A percentile compares a stretch with the other conserved stretches of the same genome.
phyloP scores from a whole-genome alignment of 2,329 filamentous ascomycete species.

The Microdochium paspali region DNA sequence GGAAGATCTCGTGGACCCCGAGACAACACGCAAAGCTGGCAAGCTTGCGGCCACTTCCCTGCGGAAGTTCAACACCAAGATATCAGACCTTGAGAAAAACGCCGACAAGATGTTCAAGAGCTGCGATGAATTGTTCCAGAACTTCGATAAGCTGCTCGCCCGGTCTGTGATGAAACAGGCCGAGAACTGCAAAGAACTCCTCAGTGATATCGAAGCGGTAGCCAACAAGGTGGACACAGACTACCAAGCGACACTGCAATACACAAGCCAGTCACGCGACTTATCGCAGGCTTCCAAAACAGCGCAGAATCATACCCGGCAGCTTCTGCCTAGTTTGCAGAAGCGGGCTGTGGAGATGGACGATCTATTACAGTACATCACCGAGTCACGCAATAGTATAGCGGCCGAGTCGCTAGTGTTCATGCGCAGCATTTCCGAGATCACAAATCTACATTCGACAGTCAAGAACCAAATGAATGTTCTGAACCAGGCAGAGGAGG shows the following conservation, averaged over 20 bases:
- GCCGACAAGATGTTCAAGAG: conserved; percentile 51
- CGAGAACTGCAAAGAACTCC: conserved; percentile 57
- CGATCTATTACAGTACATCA: conserved; percentile 47
- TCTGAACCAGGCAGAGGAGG: conserved; percentile 65
- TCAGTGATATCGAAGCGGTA: conserved; percentile 79
- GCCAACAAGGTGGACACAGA: conserved; percentile 82
- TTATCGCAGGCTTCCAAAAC: conserved; percentile 53
- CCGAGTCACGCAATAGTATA: conserved; percentile 58
- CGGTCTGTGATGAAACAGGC: conserved; percentile 47
- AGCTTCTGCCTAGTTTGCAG: conserved; percentile 47
- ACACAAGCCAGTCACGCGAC: conserved; percentile 53
- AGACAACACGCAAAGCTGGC: conserved; percentile 64
- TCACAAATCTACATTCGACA: conserved; percentile 66
- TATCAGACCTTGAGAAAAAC: conserved; percentile 50
- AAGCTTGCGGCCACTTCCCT: conserved; percentile 50
- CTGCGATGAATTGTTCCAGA: conserved; percentile 51
- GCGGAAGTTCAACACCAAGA: conserved; percentile 48
- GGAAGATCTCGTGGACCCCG: conserved; percentile 67
- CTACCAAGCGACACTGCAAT: conserved; percentile 65
- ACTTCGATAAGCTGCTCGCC: conserved; percentile 49
- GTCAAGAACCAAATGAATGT: conserved; percentile 64
- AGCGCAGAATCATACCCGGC: conserved; percentile 53
- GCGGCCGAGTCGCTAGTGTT: conserved; percentile 58
- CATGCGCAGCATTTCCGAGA: conserved; percentile 73
- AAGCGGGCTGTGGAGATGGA: conserved; percentile 52